A percentile compares a stretch with the other conserved stretches of the same genome.
phyloP scores from a whole-genome alignment of 2,329 filamentous ascomycete species.

The Xylariaceae sp. region DNA sequence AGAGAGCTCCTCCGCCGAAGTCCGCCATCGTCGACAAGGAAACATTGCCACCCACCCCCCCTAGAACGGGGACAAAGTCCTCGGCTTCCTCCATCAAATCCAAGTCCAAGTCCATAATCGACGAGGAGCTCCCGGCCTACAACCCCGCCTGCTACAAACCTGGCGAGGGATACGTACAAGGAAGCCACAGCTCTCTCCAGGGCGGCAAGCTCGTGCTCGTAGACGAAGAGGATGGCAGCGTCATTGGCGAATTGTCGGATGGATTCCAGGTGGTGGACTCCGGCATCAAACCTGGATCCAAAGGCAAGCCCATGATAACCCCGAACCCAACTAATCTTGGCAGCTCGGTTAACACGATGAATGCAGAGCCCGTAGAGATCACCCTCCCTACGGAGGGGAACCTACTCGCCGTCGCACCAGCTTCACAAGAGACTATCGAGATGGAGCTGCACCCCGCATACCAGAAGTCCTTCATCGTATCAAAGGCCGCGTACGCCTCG shows the following conservation, averaged over 20 bases:
- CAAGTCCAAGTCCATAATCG: conserved; percentile 36
- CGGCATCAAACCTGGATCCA: conserved; percentile 76
- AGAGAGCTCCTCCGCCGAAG: conserved; percentile 65
- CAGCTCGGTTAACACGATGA: conserved; percentile 12
- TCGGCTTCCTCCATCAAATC: conserved; percentile 37
- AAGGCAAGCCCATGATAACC: conserved; percentile 56
- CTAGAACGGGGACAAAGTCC: conserved; percentile 21
- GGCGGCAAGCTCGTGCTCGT: conserved; percentile 82
- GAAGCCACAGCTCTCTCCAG: conserved; percentile 52
- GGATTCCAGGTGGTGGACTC: conserved; percentile 78
- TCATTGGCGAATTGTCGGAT: conserved; percentile 85
- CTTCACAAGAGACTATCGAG: conserved; percentile 65
- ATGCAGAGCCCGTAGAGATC: conserved; percentile 70
- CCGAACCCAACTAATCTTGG: not conserved
- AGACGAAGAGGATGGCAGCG: conserved; percentile 92
- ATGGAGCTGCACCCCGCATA: conserved; percentile 87
- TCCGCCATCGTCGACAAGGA: conserved; percentile 30
- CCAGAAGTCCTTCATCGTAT: conserved; percentile 77
- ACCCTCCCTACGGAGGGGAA: conserved; percentile 64
- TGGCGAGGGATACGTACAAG: conserved; percentile 69
- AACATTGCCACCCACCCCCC: conserved; percentile 21
- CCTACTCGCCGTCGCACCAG: conserved; percentile 59
- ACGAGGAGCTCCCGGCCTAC: conserved; percentile 57
- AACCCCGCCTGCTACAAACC: conserved; percentile 77
- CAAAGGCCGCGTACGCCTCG: conserved; percentile 80